A percentile compares a stretch with the other conserved stretches of the same genome.
Evolutionary conservation across 2,329 filamentous ascomycete genomes (phyloP).

Genomic region (Pestalotiopsis sp.): DNA sequence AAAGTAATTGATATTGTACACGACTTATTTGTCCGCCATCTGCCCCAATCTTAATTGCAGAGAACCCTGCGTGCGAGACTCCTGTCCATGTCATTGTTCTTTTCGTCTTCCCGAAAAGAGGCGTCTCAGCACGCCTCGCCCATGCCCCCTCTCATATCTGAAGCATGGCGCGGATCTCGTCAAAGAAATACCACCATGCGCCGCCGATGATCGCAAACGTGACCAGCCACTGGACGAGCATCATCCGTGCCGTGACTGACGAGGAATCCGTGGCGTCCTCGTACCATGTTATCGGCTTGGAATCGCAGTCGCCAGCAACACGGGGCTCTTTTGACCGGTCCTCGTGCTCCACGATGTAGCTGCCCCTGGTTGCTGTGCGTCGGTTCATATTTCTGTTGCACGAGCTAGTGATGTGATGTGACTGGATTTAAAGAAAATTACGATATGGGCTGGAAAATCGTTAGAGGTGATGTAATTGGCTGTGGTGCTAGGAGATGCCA

Average conservation of each 20-base stretch:
- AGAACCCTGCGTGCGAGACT: too few relatives aligned
- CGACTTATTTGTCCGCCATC: neutral
- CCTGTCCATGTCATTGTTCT: too few relatives aligned
- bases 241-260: neutral
- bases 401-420: neutral
- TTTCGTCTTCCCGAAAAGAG: too few relatives aligned
- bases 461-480: neutral
- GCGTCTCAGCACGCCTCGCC: neutral
- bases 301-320: neutral
- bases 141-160: neutral
- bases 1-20: neutral
- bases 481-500: too few relatives aligned
- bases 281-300: conserved; percentile 3
- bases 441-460: neutral
- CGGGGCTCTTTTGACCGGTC: neutral
- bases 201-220: neutral
- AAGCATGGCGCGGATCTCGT: conserved; percentile 2
- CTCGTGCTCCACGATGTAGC: conserved; percentile 3
- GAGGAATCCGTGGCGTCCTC: conserved; percentile 7
- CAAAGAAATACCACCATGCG: neutral
- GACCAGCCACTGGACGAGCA: conserved; percentile 6
- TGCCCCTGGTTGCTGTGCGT: neutral
- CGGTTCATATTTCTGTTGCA: neutral
- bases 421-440: neutral
- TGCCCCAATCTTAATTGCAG: neutral